A percentile compares a stretch with the other conserved stretches of the same genome.
Conservation (phyloP, 805 yeast genomes). For the Kregervanrija delftensis region DNA sequence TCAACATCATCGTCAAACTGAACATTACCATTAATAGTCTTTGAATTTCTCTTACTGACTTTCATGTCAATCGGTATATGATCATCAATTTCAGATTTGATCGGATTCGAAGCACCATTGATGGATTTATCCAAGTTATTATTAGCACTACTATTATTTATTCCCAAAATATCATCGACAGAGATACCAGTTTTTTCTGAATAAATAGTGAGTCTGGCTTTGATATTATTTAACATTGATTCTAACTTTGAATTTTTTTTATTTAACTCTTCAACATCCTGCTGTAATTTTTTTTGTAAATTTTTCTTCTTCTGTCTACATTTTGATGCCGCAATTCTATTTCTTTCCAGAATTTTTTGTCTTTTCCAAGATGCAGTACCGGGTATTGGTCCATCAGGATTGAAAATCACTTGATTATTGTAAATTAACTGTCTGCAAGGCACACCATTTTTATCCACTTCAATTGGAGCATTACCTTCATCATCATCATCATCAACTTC, state of each 20-base stretch:
- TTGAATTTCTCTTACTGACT: too few species aligned
- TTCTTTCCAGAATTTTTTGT: conserved; percentile 79
- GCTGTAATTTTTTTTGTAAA: conserved; percentile 61
- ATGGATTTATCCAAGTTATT: too few species aligned
- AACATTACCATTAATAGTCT: too few species aligned
- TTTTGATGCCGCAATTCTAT: conserved; percentile 90
- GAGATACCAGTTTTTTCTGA: too few species aligned
- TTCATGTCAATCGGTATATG: too few species aligned
- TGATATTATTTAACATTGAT: too few species aligned
- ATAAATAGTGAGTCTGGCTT: too few species aligned
- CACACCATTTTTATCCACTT: conserved; percentile 26
- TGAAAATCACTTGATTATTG: conserved; percentile 48
- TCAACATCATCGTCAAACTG: too few species aligned
- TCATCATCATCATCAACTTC: not conserved
- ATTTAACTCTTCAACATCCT: conserved; percentile 39
- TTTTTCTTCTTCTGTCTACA: conserved; percentile 91
- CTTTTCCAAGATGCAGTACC: conserved; percentile 65
- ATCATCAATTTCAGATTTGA: too few species aligned
- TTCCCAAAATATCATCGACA: too few species aligned
- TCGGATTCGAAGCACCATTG: too few species aligned
- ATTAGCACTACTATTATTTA: too few species aligned
- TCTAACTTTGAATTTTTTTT: not conserved
- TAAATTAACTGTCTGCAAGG: conserved; percentile 47
- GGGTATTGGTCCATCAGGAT: conserved; percentile 52
- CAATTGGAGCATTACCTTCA: conserved; percentile 4